A percentile compares a stretch with the other conserved stretches of the same genome.
phyloP scores from a whole-genome alignment of 306 rosid species.

The Medicago lupulina region DNA sequence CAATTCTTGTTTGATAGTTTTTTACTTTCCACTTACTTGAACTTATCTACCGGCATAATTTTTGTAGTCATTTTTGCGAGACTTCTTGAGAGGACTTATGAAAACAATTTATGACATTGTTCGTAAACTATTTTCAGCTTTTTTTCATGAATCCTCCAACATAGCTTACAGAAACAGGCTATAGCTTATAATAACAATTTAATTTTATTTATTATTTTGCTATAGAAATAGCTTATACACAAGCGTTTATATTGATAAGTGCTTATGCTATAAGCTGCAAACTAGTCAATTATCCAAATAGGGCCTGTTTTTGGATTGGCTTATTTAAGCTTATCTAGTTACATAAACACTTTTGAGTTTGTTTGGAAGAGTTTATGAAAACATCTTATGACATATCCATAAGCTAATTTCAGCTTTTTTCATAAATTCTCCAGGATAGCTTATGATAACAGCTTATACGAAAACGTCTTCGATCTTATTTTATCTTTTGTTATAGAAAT shows the following conservation, averaged over 20 bases:
- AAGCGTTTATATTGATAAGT: too few relatives aligned
- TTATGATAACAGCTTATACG: background rate
- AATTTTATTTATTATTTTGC: too few relatives aligned
- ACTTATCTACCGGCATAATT: background rate
- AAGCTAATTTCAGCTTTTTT: background rate
- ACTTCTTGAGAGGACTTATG: too few relatives aligned
- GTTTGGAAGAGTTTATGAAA: background rate
- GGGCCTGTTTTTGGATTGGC: background rate
- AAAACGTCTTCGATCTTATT: background rate
- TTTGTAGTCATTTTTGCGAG: too few relatives aligned
- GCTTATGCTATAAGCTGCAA: too few relatives aligned
- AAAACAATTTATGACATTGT: too few relatives aligned
- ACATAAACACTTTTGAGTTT: background rate
- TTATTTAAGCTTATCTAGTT: background rate
- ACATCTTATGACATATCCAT: background rate
- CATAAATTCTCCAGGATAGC: background rate
- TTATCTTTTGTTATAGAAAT: background rate
- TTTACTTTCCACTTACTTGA: background rate
- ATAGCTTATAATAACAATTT: too few relatives aligned
- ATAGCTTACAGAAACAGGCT: too few relatives aligned
- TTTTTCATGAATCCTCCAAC: too few relatives aligned
- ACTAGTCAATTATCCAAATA: too few relatives aligned
- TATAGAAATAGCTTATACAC: too few relatives aligned
- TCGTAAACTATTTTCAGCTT: too few relatives aligned
- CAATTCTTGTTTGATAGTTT: background rate